Evolutionary conservation across 164 flowering plant species (phyloP), one percentile per base, ranked within the genome.

Genomic region (Sedum album): DNA sequence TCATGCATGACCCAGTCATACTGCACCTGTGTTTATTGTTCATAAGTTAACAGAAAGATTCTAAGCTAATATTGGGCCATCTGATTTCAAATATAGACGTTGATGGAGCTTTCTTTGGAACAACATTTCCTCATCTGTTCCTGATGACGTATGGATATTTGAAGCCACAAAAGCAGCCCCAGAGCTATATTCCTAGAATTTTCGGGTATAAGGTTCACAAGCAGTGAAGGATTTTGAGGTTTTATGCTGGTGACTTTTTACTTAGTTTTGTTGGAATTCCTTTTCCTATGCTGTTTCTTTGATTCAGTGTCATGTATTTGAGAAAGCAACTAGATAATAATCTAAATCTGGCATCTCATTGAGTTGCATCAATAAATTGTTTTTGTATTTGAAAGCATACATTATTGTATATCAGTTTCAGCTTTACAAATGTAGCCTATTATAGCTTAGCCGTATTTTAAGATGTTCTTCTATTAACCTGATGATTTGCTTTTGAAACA

Each of bases 181-280:
- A 60, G 65, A 60, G 65, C 11, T 60, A 60, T 25, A 31, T 23
- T 3, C 65, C 65, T 28, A 60, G 65, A 28, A 17, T 60, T 60
- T 60, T 60, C 10, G 65, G 65, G 13, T 60, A 28, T 35, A 60
- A 60, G 65, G 36, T 60, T 60, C 65, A 60, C 31, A 60, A 60
- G 36, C 35, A 23, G n/a, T 60, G 65, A 60, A 46, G n/a, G 51
- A 46, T 46, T 42, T 46, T 17, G 51, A 46, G 51, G n/a, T 15
- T 46, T n/a, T n/a, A 46, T 46, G 51, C 51, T 15, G 51, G 51
- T 46, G 51, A 46, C n/a, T 17, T 46, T 17, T 2, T 17, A 46
- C 1, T 46, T 3, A n/a, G 18, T 46, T 46, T 15, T 46, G n/a
- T 1, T 15, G 51, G n/a, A 46, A 15, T 14, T 42, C 17, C 2